Evolutionary conservation across 2,329 filamentous ascomycete species (phyloP).

Genomic region (Cryphonectria parasitica): DNA sequence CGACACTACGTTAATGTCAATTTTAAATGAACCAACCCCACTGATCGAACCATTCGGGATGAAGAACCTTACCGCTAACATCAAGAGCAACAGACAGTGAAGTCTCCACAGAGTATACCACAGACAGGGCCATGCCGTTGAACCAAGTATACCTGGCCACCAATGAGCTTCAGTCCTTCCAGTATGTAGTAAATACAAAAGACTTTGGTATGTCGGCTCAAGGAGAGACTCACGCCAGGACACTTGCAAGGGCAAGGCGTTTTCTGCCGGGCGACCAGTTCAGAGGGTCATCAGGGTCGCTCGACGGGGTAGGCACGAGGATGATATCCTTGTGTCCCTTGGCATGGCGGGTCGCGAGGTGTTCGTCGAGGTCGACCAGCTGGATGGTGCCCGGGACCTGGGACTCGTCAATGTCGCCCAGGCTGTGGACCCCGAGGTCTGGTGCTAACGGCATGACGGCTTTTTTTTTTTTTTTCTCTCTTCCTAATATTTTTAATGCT

Average conservation of each 20-base stretch:
- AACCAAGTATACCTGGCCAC: constrained; percentile 30
- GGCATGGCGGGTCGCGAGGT: constrained; percentile 36
- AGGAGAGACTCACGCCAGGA: constrained; percentile 31
- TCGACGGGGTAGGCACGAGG: constrained; percentile 45
- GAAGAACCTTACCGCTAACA: constrained; percentile 22
- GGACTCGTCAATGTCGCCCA: constrained; percentile 32
- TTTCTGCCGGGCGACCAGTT: constrained; percentile 39
- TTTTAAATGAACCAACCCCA: background rate
- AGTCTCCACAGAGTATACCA: constrained; percentile 27
- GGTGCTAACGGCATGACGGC: constrained; percentile 14
- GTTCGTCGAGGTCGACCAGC: constrained; percentile 38
- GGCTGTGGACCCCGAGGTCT: constrained; percentile 8
- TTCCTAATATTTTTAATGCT: background rate
- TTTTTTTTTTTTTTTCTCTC: background rate
- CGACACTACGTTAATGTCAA: constrained; percentile 3
- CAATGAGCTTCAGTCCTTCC: background rate
- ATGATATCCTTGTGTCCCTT: constrained; percentile 41
- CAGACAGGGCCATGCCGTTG: constrained; percentile 28
- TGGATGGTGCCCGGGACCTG: constrained; percentile 39
- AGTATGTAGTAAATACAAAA: background rate
- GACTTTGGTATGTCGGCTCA: background rate
- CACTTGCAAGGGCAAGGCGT: constrained; percentile 33
- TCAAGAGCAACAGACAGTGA: constrained; percentile 27
- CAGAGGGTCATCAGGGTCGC: constrained; percentile 47
- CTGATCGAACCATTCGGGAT: background rate